Conservation (phyloP, 2,329 filamentous ascomycete species). For the Pseudogymnoascus sp. region DNA sequence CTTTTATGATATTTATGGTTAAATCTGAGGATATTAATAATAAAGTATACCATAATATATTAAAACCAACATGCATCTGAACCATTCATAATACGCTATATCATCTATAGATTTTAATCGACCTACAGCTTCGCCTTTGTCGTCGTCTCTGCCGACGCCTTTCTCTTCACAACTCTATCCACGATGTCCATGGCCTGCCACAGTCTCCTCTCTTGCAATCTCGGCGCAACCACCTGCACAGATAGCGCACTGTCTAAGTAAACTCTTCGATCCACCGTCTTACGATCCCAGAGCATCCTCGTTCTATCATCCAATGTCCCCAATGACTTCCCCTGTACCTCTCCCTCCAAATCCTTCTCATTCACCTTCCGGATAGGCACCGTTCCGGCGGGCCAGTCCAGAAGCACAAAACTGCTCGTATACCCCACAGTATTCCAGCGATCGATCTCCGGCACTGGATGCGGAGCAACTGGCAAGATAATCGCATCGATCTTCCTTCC, state of each 20-base stretch:
- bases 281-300: slow-evolving; percentile 36
- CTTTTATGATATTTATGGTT: background rate
- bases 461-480: slow-evolving; percentile 55
- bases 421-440: slow-evolving; percentile 56
- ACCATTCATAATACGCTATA: background rate
- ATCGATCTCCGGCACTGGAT: slow-evolving; percentile 55
- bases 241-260: slow-evolving; percentile 25
- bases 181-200: slow-evolving; percentile 25
- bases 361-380: slow-evolving; percentile 46
- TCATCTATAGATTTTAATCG: background rate
- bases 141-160: background rate
- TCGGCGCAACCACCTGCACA: slow-evolving; percentile 26
- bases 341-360: slow-evolving; percentile 42
- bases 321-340: slow-evolving; percentile 37
- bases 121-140: slow-evolving; percentile 16
- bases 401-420: slow-evolving; percentile 51
- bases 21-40: background rate
- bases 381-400: slow-evolving; percentile 53
- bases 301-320: slow-evolving; percentile 55
- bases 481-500: slow-evolving; percentile 48
- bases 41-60: background rate
- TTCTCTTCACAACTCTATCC: slow-evolving; percentile 18
- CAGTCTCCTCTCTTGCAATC: slow-evolving; percentile 24
- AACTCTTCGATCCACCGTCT: slow-evolving; percentile 23
- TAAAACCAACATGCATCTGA: background rate